Evolutionary conservation across 257 asterid genomes (phyloP).

Genomic region (Handroanthus guayacan): DNA sequence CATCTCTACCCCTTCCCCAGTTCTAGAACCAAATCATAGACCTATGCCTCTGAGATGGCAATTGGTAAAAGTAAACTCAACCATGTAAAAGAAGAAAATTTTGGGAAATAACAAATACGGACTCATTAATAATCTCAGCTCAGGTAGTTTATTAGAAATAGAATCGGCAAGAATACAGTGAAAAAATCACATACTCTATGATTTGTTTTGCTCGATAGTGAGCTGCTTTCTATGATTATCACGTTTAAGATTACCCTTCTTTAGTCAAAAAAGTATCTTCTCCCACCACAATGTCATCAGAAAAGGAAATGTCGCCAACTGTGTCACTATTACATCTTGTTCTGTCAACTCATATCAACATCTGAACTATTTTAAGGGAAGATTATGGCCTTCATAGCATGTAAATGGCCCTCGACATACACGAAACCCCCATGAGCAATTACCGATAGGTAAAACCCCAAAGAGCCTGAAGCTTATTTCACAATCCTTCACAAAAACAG

Average conservation of each 20-base stretch:
- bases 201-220: background rate
- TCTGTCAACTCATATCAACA: background rate
- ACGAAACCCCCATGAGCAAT: background rate
- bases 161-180: background rate
- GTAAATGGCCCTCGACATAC: background rate
- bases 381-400: background rate
- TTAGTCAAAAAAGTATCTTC: constrained; percentile 9
- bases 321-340: background rate
- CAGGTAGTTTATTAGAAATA: background rate
- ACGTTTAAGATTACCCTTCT: background rate
- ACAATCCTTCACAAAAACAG: background rate
- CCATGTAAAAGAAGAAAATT: too few relatives aligned
- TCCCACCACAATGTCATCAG: background rate
- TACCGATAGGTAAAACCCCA: background rate
- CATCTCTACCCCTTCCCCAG: too few relatives aligned
- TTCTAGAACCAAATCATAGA: too few relatives aligned
- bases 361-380: background rate
- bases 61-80: too few relatives aligned
- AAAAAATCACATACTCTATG: background rate
- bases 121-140: background rate
- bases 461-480: background rate
- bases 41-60: too few relatives aligned
- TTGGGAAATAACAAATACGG: too few relatives aligned
- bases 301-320: background rate
- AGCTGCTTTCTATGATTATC: background rate